Conservation (phyloP, 148 eudicot genomes). For the Rhododendron henanense region DNA sequence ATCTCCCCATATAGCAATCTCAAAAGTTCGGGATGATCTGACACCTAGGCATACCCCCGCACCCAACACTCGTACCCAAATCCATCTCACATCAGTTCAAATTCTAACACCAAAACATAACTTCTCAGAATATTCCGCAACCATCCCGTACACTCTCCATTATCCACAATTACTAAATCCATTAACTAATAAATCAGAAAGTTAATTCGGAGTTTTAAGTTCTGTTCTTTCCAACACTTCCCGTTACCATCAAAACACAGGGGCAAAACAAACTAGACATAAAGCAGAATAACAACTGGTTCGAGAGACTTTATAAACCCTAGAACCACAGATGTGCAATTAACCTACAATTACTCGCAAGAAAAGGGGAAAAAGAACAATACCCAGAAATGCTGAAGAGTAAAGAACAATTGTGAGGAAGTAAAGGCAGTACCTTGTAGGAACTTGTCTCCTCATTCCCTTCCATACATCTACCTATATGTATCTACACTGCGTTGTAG, state of each 20-base stretch:
- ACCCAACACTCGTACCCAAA: neutral
- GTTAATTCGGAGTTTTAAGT: neutral
- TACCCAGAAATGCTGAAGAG: neutral
- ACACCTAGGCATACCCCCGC: neutral
- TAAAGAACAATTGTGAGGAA: neutral
- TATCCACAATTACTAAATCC: neutral
- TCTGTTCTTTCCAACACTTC: too few relatives aligned
- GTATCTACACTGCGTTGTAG: neutral
- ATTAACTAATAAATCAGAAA: neutral
- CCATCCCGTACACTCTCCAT: neutral
- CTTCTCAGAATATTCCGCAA: neutral
- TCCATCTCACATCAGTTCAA: neutral
- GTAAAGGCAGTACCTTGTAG: conserved; percentile 5
- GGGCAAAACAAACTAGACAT: neutral
- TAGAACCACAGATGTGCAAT: neutral
- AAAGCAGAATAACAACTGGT: neutral
- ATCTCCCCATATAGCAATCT: neutral
- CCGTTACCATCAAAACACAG: neutral
- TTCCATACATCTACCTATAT: neutral
- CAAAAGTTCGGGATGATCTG: neutral
- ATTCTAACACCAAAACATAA: neutral
- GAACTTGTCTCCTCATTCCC: conserved; percentile 4
- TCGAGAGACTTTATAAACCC: neutral
- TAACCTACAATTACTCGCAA: neutral
- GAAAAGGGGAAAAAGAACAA: neutral